Evolutionary conservation across 2,329 filamentous ascomycete species (phyloP).

Genomic region (Lachnellula willkommii): DNA sequence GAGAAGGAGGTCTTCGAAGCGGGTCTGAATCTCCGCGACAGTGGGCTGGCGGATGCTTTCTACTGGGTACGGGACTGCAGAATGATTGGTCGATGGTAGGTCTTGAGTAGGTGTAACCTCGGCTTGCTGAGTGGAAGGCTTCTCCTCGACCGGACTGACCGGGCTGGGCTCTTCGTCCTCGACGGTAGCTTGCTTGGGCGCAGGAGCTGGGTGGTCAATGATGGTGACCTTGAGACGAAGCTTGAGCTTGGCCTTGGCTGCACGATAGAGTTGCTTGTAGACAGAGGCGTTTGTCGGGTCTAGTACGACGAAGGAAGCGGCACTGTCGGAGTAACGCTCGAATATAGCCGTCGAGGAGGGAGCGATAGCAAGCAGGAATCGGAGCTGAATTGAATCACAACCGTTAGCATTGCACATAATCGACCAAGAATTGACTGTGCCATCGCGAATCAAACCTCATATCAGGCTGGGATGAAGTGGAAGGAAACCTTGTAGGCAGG

Average conservation of each 20-base stretch:
- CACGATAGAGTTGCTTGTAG: slow-evolving; percentile 95
- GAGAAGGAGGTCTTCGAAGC: slow-evolving; percentile 26
- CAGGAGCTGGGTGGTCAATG: slow-evolving; percentile 31
- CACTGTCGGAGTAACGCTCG: slow-evolving; percentile 94
- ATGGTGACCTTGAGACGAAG: slow-evolving; percentile 74
- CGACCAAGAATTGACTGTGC: not conserved
- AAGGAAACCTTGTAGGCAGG: slow-evolving; percentile 14
- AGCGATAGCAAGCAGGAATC: slow-evolving; percentile 60
- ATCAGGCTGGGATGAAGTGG: not conserved
- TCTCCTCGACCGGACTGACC: slow-evolving; percentile 19
- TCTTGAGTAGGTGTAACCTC: slow-evolving; percentile 3
- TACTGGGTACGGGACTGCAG: slow-evolving; percentile 10
- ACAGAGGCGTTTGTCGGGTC: slow-evolving; percentile 72
- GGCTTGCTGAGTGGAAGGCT: slow-evolving; percentile 5
- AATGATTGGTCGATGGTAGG: slow-evolving; percentile 3
- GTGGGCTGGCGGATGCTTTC: slow-evolving; percentile 13
- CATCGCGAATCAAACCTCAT: not conserved
- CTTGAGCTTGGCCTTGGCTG: slow-evolving; percentile 97
- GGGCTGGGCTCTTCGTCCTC: slow-evolving; percentile 41
- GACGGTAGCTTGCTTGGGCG: slow-evolving; percentile 38
- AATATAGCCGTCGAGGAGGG: slow-evolving; percentile 60
- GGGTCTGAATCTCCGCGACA: slow-evolving; percentile 26
- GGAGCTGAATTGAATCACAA: slow-evolving; percentile 51
- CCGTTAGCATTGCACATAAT: slow-evolving; percentile 20
- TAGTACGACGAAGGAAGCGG: slow-evolving; percentile 71